phyloP scores from a whole-genome alignment of 2,329 filamentous ascomycete species.

The Peltaster fructicola region DNA sequence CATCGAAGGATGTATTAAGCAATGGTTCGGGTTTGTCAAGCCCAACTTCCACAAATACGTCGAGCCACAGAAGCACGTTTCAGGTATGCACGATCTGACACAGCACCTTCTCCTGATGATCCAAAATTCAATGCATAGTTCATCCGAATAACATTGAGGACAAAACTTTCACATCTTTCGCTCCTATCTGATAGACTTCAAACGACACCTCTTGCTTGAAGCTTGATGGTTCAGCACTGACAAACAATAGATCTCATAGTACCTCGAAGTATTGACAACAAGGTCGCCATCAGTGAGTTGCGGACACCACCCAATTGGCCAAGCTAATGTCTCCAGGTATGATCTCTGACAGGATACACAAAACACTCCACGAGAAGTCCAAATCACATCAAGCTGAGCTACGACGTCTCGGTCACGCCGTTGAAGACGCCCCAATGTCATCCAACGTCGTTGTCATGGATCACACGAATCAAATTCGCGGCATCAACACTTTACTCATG shows the following conservation, averaged over 20 bases:
- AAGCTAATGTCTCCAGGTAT: slow-evolving; percentile 40
- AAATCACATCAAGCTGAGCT: slow-evolving; percentile 65
- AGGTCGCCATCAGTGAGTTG: slow-evolving; percentile 54
- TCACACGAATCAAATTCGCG: slow-evolving; percentile 62
- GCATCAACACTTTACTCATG: slow-evolving; percentile 82
- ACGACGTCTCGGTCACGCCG: slow-evolving; percentile 51
- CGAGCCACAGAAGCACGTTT: slow-evolving; percentile 74
- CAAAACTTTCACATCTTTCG: slow-evolving; percentile 19
- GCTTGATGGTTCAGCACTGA: too few relatives aligned
- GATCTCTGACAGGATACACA: slow-evolving; percentile 84
- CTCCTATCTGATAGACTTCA: slow-evolving; percentile 16
- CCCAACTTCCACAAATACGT: slow-evolving; percentile 93
- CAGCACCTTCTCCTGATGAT: slow-evolving; percentile 17
- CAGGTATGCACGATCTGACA: slow-evolving; percentile 34
- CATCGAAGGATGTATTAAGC: slow-evolving; percentile 89
- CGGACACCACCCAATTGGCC: not conserved
- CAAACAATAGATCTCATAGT: slow-evolving; percentile 62
- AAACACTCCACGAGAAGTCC: slow-evolving; percentile 74
- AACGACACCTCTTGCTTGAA: slow-evolving; percentile 1
- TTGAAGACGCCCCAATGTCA: slow-evolving; percentile 53
- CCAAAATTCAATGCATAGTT: slow-evolving; percentile 22
- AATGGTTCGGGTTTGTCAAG: slow-evolving; percentile 94
- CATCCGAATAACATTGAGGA: slow-evolving; percentile 22
- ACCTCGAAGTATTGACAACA: slow-evolving; percentile 84
- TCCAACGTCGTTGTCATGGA: slow-evolving; percentile 56